Evolutionary conservation across 2,329 filamentous ascomycete species (phyloP), one percentile per base, ranked within the genome.

Genomic region (Pleomassaria siparia): DNA sequence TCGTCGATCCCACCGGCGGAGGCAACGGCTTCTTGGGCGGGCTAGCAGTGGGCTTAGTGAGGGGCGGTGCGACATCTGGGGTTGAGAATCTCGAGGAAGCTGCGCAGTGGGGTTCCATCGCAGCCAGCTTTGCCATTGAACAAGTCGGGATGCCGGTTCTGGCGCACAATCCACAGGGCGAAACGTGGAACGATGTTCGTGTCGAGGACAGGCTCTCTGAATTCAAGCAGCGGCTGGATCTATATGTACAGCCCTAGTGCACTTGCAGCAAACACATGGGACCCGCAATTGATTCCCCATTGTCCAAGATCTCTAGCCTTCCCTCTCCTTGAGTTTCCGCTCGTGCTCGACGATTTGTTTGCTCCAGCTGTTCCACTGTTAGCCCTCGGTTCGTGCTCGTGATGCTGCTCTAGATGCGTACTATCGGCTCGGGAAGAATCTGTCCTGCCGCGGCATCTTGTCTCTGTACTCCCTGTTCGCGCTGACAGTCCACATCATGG

Each of bases 111-210:
- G 94, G 86, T 4, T 87, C 83, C 37, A 80, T 97, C 5, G 87
- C 90, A 2, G 92, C 94, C 7, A 91, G 91, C 62, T 94, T 96
- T 70, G 89, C 89, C 13, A 95, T 99, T 60, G 91, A 99, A 72
- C 94, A 99, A 70, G 85, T 95, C 43, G 92, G 94, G 0, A 82
- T 95, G 68, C 92, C 92, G 0, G 67, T 68, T 1, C 63, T 91
- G 42, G 62, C 60, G 43, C 55, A 59, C 5, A 51, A 40, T 39
- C 15, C 46, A 25, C 48, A 66, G 9, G 63, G 62, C 37, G 77
- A 80, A 59, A 64, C 53, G 24, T 80, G 78, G 78, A 80, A 80
- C 53, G 73, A 70, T 12, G 66, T 68, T n/a, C 52, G 54, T 41
- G 74, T 76, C 39, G 51, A 63, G 40, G 67, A 76, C 25, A 70